These are phyloP conservation scores for Suillus weaverae DNA, from an alignment of 768 basidiomycete genomes.

Conservation along the genomic window DNA sequence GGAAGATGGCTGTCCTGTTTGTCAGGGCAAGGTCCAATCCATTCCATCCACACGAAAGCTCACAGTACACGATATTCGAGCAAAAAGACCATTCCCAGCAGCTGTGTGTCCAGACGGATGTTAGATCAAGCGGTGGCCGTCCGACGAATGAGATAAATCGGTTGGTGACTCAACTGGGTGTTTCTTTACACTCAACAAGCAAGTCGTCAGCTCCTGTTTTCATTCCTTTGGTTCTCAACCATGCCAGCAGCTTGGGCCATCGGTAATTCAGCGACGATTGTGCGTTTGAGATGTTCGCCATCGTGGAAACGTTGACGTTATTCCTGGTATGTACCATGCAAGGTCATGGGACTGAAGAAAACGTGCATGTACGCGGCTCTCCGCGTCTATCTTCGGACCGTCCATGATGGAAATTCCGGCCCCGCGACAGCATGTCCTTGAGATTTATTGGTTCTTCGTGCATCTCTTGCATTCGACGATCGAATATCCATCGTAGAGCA, in stretches of 20 bases:
- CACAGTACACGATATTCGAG: constrained; percentile 44
- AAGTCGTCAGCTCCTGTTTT: constrained; percentile 36
- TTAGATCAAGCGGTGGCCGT: background rate
- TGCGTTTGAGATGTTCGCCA: constrained; percentile 9
- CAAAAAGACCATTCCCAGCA: constrained; percentile 72
- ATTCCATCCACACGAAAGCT: constrained; percentile 16
- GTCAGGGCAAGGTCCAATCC: background rate
- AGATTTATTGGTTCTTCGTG: constrained; percentile 6
- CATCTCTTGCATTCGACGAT: background rate
- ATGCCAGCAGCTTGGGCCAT: constrained; percentile 52
- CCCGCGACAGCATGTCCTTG: background rate
- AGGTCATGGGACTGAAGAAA: constrained; percentile 12
- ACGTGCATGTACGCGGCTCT: constrained; percentile 5
- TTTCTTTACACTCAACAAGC: constrained; percentile 50
- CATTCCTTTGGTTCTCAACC: constrained; percentile 54
- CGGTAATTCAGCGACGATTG: constrained; percentile 14
- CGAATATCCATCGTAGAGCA: constrained; percentile 4
- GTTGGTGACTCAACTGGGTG: constrained; percentile 31
- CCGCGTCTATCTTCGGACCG: constrained; percentile 10
- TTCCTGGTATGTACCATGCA: background rate
- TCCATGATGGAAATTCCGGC: constrained; percentile 4
- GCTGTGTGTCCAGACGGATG: constrained; percentile 34
- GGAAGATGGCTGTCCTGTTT: constrained; percentile 45
- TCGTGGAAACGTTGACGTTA: background rate
- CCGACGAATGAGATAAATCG: background rate